Percentiles rank a stretch among this genome's conserved stretches.
phyloP scores from a whole-genome alignment of 176 grass and related monocot species.

The Triticum monococcum region DNA sequence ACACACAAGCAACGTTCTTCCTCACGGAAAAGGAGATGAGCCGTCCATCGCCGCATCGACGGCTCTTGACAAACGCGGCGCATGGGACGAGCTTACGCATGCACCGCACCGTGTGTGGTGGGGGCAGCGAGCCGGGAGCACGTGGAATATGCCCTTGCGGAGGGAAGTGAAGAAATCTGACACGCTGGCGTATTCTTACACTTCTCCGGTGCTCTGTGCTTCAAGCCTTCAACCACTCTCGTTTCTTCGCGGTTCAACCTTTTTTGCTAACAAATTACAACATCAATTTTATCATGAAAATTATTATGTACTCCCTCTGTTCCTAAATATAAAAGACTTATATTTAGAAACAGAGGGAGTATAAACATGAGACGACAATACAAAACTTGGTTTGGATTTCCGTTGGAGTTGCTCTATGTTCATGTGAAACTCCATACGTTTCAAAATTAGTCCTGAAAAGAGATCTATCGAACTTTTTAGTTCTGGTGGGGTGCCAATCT shows the following conservation, averaged over 20 bases:
- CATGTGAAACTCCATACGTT: not conserved
- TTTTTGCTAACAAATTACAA: no score
- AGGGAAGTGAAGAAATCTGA: constrained; percentile 13
- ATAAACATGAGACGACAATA: no score
- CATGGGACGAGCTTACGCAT: not conserved
- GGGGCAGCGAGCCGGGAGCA: not conserved
- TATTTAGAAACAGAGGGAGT: no score
- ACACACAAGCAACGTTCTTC: not conserved
- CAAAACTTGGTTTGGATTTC: no score
- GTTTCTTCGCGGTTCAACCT: no score
- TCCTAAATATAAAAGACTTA: no score
- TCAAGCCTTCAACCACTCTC: no score
- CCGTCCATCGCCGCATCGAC: not conserved
- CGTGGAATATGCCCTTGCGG: constrained; percentile 22
- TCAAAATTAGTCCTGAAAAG: not conserved
- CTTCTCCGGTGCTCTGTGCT: no score
- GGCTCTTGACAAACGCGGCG: fast-evolving
- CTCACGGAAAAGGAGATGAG: not conserved
- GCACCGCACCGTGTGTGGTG: not conserved
- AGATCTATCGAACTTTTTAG: no score
- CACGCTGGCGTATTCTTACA: constrained; percentile 1
- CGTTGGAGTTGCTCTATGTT: no score
- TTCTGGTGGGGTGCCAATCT: not conserved
- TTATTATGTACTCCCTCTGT: no score
- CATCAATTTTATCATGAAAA: no score